Evolutionary conservation across 345 rosid species (phyloP).

Genomic region (Aegle marmelos): DNA sequence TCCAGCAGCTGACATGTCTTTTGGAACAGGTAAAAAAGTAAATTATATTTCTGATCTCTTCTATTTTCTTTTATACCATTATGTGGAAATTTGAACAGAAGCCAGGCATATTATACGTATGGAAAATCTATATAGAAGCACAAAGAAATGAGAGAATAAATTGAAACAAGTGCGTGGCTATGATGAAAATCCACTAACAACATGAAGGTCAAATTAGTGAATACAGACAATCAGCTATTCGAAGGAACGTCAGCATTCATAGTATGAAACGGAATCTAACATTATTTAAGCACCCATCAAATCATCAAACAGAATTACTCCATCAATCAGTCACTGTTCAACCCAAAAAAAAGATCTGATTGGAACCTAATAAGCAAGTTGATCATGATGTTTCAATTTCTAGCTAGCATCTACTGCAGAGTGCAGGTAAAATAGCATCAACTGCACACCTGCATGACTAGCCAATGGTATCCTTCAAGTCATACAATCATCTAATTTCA

Average conservation of each 20-base stretch:
- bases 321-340: neutral
- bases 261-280: neutral
- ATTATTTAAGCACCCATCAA: neutral
- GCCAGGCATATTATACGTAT: neutral
- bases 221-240: neutral
- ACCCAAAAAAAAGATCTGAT: neutral
- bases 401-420: neutral
- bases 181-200: neutral
- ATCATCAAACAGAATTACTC: neutral
- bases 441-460: conserved; percentile 1
- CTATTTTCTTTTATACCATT: conserved; percentile 4
- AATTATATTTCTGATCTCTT: neutral
- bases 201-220: neutral
- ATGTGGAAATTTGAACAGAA: neutral
- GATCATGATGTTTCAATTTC: neutral
- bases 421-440: neutral
- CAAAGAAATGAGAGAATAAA: neutral
- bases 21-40: conserved; percentile 50
- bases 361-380: neutral
- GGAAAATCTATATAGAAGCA: neutral
- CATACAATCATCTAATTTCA: neutral
- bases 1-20: conserved; percentile 57
- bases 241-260: neutral
- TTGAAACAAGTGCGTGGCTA: neutral
- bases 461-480: neutral